These are phyloP conservation scores for Auriscalpium orientale DNA, from an alignment of 768 basidiomycete genomes.

Conservation along the genomic window DNA sequence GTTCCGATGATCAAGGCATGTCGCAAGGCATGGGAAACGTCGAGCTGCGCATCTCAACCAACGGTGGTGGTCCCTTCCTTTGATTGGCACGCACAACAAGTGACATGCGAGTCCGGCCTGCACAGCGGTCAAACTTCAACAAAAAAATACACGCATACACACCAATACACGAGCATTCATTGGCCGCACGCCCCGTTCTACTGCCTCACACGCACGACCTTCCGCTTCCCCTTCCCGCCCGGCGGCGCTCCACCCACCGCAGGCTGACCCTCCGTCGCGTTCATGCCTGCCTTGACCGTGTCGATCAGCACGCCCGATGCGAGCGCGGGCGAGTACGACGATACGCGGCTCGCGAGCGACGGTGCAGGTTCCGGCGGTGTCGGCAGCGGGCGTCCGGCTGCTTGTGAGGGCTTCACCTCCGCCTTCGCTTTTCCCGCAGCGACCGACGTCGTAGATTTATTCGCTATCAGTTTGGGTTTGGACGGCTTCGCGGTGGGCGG, in stretches of 20 bases:
- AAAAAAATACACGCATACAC: no score
- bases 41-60: no score
- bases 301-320: conserved; percentile 14
- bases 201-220: conserved; percentile 13
- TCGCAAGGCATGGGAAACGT: no score
- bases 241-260: conserved; percentile 2
- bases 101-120: no score
- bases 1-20: no score
- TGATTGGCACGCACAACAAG: no score
- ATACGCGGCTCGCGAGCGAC: conserved; percentile 51
- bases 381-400: conserved; percentile 39
- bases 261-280: conserved; percentile 8
- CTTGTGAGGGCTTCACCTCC: conserved; percentile 14
- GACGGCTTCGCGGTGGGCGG: conserved; percentile 24
- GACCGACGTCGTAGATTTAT: conserved; percentile 18
- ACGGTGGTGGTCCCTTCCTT: no score
- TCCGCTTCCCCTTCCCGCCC: conserved; percentile 16
- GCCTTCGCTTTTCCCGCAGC: conserved; percentile 18
- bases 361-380: conserved; percentile 73
- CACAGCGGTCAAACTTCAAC: no score
- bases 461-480: conserved; percentile 15
- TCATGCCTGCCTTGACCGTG: conserved; percentile 15
- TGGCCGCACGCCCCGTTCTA: background rate
- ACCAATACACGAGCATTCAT: no score
- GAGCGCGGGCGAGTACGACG: conserved; percentile 12